Evolutionary conservation across 257 asterid species (phyloP).

Genomic region (Ophiorrhiza pumila): DNA sequence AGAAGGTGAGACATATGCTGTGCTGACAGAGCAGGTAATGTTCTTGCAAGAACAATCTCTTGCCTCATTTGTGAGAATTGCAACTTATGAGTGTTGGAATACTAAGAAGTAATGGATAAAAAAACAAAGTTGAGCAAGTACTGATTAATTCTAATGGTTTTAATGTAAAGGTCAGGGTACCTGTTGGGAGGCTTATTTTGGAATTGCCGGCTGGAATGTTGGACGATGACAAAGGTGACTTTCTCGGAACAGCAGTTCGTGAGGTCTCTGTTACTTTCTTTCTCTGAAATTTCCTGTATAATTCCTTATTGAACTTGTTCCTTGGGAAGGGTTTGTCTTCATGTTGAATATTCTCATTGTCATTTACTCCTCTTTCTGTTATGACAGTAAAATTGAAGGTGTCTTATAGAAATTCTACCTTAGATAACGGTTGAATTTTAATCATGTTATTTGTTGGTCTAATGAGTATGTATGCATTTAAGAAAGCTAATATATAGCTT

Average conservation of each 20-base stretch:
- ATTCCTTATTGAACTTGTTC: background rate
- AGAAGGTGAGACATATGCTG: slow-evolving; percentile 82
- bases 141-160: slow-evolving; percentile 8
- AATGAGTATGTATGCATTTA: background rate
- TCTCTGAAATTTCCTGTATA: background rate
- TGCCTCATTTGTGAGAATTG: background rate
- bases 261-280: slow-evolving; percentile 61
- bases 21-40: slow-evolving; percentile 84
- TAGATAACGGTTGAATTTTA: background rate
- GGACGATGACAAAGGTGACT: slow-evolving; percentile 88
- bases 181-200: slow-evolving; percentile 86
- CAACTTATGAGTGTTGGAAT: background rate
- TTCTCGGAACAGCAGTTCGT: slow-evolving; percentile 88
- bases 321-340: background rate
- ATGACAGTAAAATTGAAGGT: background rate
- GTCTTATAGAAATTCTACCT: background rate
- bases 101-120: background rate
- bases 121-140: background rate
- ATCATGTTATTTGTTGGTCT: background rate
- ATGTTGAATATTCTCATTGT: background rate
- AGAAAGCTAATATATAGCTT: background rate
- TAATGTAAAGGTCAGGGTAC: slow-evolving; percentile 72
- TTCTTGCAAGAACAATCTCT: background rate
- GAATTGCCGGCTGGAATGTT: slow-evolving; percentile 97
- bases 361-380: slow-evolving; percentile 1